Base-by-base conservation (phyloP, 2,329 filamentous ascomycete genomes). In the Penicillium janthinellum region DNA sequence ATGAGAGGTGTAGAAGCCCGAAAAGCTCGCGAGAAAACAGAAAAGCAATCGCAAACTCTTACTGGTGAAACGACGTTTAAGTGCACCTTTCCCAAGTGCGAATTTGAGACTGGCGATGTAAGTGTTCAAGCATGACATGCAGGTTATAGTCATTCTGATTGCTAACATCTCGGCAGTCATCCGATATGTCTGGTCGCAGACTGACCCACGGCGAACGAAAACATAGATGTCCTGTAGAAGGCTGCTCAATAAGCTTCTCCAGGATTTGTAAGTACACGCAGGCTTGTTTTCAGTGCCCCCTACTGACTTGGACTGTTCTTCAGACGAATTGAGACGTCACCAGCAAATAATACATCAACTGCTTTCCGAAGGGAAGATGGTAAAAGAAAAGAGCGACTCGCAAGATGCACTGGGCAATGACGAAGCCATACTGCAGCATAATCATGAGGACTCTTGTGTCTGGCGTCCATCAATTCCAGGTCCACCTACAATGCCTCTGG, bases 151-250 rank as follows among this genome's bases (percentile, higher is more conserved):
- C 1, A 44, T n/a, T 45, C 17, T 48, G 31, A 56, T 42, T 10
- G 22, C 58, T 64, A 49, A 64, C 49, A 15, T 38, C 2, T 8
- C 11, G 1, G 14, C 51, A 78, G 76, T 79, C 77, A 17, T 79
- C 77, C 7, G 78, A 78, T 57, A 79, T 78, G 77, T 79, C 77
- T 1, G 78, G 76, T 37, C 77, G 78, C 57, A 73, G 76, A 63
- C 66, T 78, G 28, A 75, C 17, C 17, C 17, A 17, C 17, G 17
- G 17, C 31, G 77, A 77, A 61, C 73, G 76, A 37, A 74, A 70
- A 67, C 77, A 78, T 44, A 79, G 76, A 69, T 79, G 77, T 59
- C 60, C 66, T 28, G 73, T 70, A 54, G 72, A 70, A 0, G 75
- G 75, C 5, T 79, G 77, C 58, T 71, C 68, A 17, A 79, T 79